Percentiles rank a stretch among this genome's conserved stretches.
Evolutionary conservation across 2,329 filamentous ascomycete species (phyloP).

Genomic region (Alternaria dauci): DNA sequence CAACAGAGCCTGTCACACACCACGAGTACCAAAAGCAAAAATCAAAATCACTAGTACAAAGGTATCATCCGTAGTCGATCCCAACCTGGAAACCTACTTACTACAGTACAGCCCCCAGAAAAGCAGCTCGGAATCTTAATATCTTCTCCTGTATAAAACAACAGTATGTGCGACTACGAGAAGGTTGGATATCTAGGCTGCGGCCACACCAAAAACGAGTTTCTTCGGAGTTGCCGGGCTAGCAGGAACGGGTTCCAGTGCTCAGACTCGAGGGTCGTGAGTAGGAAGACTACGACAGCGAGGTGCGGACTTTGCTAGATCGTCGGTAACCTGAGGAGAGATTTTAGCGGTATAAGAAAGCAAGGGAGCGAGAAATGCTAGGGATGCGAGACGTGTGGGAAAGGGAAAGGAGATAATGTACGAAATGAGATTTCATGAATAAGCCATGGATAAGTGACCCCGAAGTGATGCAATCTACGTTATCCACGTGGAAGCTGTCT

Average conservation of each 20-base stretch:
- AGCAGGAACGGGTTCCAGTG: neutral
- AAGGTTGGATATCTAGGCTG: neutral
- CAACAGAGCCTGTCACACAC: neutral
- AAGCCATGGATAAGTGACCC: too few species aligned
- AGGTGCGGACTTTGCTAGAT: neutral
- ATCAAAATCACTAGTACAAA: neutral
- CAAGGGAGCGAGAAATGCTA: neutral
- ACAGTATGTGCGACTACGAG: neutral
- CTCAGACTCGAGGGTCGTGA: neutral
- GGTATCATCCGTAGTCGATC: neutral
- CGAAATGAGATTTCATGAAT: neutral
- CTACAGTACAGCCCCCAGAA: neutral
- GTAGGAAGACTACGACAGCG: neutral
- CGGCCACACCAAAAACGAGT: neutral
- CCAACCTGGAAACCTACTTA: fast-evolving
- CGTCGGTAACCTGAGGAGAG: neutral
- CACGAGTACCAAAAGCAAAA: neutral
- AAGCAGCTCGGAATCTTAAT: neutral
- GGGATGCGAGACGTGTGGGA: too few species aligned
- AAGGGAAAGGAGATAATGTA: neutral
- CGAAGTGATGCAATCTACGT: too few species aligned
- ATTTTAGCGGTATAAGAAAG: too few species aligned
- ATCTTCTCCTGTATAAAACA: neutral
- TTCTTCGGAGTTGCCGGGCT: neutral
- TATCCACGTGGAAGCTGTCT: too few species aligned